Evolutionary conservation across 83 land plant genomes (phyloP).

Genomic region (Thuja plicata): DNA sequence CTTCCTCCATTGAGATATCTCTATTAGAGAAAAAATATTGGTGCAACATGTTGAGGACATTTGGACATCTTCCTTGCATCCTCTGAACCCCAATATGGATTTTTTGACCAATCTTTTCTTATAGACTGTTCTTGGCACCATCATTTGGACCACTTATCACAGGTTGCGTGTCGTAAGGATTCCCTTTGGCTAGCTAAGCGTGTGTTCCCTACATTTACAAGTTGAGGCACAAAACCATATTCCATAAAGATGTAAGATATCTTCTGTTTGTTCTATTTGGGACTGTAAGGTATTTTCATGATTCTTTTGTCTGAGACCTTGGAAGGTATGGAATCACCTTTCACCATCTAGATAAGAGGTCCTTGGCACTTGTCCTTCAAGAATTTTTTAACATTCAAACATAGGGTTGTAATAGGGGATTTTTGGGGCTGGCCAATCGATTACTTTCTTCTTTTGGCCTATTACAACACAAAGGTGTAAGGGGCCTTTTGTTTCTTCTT

Average conservation of each 20-base stretch:
- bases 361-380: background rate
- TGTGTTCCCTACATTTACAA: background rate
- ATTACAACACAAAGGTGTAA: background rate
- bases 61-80: background rate
- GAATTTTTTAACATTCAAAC: background rate
- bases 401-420: background rate
- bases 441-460: background rate
- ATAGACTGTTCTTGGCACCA: background rate
- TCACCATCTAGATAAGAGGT: background rate
- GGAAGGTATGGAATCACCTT: too few species aligned
- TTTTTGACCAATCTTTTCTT: background rate
- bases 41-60: background rate
- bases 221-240: background rate
- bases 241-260: background rate
- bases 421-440: background rate
- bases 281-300: background rate
- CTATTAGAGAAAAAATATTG: too few species aligned
- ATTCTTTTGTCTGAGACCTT: background rate
- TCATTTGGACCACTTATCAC: background rate
- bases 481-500: background rate
- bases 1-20: background rate
- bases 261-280: background rate
- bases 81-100: background rate
- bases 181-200: background rate
- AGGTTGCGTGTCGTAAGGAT: background rate